Evolutionary conservation across 306 rosid species (phyloP).

Genomic region (Canavalia gladiata): DNA sequence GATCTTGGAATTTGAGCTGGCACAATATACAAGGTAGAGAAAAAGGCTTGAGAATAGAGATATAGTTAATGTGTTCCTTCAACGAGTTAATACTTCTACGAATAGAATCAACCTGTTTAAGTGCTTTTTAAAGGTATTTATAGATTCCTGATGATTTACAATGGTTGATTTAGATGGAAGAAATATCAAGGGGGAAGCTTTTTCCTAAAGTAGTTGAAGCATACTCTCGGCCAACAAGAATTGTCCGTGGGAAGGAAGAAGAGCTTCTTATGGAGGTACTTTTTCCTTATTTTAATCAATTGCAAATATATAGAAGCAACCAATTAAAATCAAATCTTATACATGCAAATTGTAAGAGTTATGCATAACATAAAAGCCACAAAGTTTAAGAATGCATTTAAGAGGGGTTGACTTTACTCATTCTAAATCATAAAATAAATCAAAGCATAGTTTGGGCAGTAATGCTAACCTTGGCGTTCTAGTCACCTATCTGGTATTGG

Average conservation of each 20-base stretch:
- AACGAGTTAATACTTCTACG: not conserved
- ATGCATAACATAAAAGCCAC: conserved; percentile 18
- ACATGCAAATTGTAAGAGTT: not conserved
- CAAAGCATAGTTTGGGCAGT: conserved; percentile 13
- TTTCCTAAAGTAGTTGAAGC: conserved; percentile 88
- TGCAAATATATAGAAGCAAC: conserved; percentile 12
- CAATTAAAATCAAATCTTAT: conserved; percentile 1
- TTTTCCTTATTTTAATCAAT: conserved; percentile 19
- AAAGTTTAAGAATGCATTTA: conserved; percentile 15
- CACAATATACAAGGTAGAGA: not conserved
- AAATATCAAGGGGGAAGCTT: conserved; percentile 69
- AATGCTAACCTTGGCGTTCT: conserved; percentile 2
- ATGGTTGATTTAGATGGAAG: conserved; percentile 78
- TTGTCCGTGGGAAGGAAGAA: conserved; percentile 86
- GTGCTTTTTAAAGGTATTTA: not conserved
- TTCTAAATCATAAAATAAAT: conserved; percentile 15
- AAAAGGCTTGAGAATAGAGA: not conserved
- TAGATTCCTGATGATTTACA: conserved; percentile 40
- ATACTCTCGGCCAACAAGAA: conserved; percentile 94
- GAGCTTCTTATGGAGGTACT: conserved; percentile 66
- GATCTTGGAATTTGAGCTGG: too few relatives aligned
- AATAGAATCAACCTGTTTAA: not conserved
- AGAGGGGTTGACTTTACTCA: not conserved
- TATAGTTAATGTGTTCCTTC: conserved; percentile 9
- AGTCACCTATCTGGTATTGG: conserved; percentile 13